Conservation (phyloP, 78 protist genomes). For the Planoprotostelium fungivorum region DNA sequence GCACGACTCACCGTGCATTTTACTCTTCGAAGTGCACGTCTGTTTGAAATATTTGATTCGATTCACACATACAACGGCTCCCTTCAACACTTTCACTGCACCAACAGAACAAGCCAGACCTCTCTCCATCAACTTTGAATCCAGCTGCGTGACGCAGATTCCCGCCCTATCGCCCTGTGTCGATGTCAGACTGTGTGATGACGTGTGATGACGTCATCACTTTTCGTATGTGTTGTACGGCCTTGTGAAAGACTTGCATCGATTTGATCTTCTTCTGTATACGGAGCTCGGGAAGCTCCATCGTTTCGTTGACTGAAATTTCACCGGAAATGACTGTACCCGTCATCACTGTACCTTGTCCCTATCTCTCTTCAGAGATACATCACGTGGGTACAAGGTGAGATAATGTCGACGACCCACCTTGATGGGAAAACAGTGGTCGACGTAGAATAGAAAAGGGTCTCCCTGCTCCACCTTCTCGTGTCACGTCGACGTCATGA, state of each 20-base stretch:
- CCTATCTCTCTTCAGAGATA: no score
- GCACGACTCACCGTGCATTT: no score
- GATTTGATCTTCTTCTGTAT: conserved; percentile 79
- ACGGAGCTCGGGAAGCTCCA: conserved; percentile 64
- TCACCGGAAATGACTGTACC: conserved; percentile 88
- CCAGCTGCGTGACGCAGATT: conserved; percentile 84
- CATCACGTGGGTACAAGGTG: no score
- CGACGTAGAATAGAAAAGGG: conserved; percentile 85
- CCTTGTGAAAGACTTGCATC: conserved; percentile 90
- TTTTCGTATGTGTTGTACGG: conserved; percentile 29
- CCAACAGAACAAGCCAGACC: conserved; percentile 61
- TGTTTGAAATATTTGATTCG: no score
- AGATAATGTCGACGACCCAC: no score
- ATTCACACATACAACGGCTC: no score
- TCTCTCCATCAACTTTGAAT: conserved; percentile 77
- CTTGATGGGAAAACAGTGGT: conserved; percentile 96
- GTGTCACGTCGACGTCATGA: not conserved
- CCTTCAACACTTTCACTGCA: no score
- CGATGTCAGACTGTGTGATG: no score
- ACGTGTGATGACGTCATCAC: not conserved
- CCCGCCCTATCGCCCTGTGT: conserved; percentile 87
- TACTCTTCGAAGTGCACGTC: no score
- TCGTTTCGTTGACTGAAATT: conserved; percentile 47
- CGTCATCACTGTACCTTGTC: conserved; percentile 94
- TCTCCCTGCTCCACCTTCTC: conserved; percentile 13